Evolutionary conservation across 805 yeast species (phyloP), one percentile per base, ranked within the genome.

Genomic region (Saturnispora besseyi): DNA sequence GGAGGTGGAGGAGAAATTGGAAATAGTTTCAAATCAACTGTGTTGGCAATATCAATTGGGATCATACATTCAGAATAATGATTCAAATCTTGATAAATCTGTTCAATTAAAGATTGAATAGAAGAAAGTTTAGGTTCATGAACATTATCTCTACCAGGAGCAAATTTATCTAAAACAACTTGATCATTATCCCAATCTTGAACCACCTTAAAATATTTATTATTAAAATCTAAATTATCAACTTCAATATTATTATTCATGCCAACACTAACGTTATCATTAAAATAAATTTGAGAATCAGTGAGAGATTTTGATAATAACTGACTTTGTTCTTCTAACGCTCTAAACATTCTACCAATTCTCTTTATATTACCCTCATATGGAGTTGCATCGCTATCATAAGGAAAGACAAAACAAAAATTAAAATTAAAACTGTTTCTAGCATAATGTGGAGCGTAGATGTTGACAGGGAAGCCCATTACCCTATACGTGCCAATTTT

Each of bases 11-110:
- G 84, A 33, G 84, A 70, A n/a, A 87, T 71, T 0, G 98, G 98
- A 59, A 93, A 87, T n/a, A 93, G 69, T 62, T 95, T 93, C 60
- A 95, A 88, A 65, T 93, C 96, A 28, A 93, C 84, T 2, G 93
- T 82, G 62, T 87, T 93, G 30, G 95, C 83, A 24, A 81, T 82
- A 60, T 91, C 96, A 32, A 93, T 79, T 0, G 97, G 96, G 30
- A 93, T 91, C 63, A 89, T 78, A 66, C 99, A 93, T 64, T 93
- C 99, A 0, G 96, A 87, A 67, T 90, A 95, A 62, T 87, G 88
- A 67, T 93, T 95, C 56, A 93, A 72, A 64, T 93, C 99, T 65
- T 90, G 96, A 61, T 75, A 90, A n/a, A 93, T 76, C 63, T 93
- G 96, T 63, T 87, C 88, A 22, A 93, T 78, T 48, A 91, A 70